Conservation (phyloP, 1,139 yeast genomes). For the Debaryomyces sp. region DNA sequence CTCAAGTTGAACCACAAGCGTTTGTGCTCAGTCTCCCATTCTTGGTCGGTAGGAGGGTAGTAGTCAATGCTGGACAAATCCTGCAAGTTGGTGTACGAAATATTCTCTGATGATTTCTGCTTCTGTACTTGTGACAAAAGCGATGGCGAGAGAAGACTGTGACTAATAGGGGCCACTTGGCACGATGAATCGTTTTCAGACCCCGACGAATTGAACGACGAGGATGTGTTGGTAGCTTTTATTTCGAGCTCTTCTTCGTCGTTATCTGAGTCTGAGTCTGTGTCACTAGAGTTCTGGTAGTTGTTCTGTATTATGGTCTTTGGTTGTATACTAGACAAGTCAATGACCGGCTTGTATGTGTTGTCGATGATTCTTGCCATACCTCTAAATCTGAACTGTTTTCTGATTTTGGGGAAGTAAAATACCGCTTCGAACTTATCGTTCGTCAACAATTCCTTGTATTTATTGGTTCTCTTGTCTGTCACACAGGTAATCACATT, state of each 20-base stretch:
- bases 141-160: constrained; percentile 8
- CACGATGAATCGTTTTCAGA: not conserved
- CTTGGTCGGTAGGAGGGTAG: constrained; percentile 57
- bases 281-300: constrained; percentile 11
- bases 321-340: constrained; percentile 31
- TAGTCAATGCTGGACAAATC: constrained; percentile 27
- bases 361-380: constrained; percentile 52
- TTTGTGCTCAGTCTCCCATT: constrained; percentile 65
- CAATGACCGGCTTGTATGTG: constrained; percentile 35
- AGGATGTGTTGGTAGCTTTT: not conserved
- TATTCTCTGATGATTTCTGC: constrained; percentile 19
- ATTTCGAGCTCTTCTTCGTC: constrained; percentile 13
- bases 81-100: constrained; percentile 34
- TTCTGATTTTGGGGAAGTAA: constrained; percentile 60
- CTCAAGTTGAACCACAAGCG: constrained; percentile 68
- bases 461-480: constrained; percentile 70
- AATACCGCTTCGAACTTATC: constrained; percentile 76
- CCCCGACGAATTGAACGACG: not conserved
- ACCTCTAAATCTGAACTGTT: constrained; percentile 76
- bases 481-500: constrained; percentile 73
- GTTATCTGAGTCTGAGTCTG: constrained; percentile 12
- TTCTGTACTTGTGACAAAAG: constrained; percentile 6
- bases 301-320: constrained; percentile 17
- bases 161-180: constrained; percentile 8
- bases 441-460: constrained; percentile 50